Evolutionary conservation across 148 eudicot species (phyloP).

Genomic region (Rhododendron vialii): DNA sequence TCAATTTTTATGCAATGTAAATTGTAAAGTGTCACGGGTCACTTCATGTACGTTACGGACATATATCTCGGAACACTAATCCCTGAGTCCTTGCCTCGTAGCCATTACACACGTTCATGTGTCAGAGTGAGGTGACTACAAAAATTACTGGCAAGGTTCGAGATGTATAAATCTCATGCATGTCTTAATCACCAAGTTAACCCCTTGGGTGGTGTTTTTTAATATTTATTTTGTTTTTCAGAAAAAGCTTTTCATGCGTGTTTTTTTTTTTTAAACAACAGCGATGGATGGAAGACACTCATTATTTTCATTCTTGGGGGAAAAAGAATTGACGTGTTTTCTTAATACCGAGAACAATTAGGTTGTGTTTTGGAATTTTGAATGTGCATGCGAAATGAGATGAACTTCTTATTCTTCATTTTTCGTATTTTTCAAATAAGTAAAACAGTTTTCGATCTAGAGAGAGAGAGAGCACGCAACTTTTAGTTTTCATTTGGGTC

Average conservation of each 20-base stretch:
- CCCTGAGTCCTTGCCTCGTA: neutral
- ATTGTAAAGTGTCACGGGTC: neutral
- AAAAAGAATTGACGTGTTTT: neutral
- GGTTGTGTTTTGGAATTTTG: neutral
- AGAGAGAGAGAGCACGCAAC: neutral
- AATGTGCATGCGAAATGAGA: neutral
- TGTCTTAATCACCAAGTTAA: neutral
- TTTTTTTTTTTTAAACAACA: too few species aligned
- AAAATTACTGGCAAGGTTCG: neutral
- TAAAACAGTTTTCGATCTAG: neutral
- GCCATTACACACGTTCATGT: neutral
- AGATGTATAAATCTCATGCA: neutral
- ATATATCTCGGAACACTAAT: too few species aligned
- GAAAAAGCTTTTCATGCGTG: neutral
- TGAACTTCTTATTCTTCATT: too few species aligned
- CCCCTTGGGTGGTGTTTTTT: neutral
- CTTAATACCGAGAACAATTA: too few species aligned
- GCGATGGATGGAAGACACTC: too few species aligned
- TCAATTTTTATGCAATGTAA: neutral
- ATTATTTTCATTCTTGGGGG: too few species aligned
- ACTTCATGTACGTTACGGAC: too few species aligned
- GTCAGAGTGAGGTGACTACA: neutral
- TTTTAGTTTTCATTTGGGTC: neutral
- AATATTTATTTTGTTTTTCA: neutral
- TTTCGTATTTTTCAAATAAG: too few species aligned